phyloP scores from a whole-genome alignment of 345 rosid species.

The Salix brachista region DNA sequence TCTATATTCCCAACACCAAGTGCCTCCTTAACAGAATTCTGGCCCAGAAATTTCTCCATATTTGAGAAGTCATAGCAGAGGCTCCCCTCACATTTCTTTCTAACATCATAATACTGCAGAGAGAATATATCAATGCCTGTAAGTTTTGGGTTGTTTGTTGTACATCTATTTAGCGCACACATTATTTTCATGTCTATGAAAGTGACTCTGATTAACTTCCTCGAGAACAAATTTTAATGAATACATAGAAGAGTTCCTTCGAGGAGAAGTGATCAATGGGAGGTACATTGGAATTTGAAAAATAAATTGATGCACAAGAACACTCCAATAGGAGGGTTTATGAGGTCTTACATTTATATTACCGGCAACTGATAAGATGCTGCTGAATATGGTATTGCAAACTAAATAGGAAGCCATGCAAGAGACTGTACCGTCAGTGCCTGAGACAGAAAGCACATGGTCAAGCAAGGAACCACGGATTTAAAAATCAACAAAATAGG shows the following conservation, averaged over 20 bases:
- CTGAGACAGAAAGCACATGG: constrained; percentile 38
- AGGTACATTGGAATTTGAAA: not conserved
- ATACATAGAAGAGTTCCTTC: not conserved
- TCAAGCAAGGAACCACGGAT: constrained; percentile 3
- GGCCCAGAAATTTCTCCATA: constrained; percentile 83
- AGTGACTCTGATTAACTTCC: not conserved
- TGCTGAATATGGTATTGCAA: constrained; percentile 76
- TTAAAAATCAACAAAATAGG: not conserved
- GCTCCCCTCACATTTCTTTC: constrained; percentile 86
- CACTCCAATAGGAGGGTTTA: not conserved
- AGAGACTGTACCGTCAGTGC: constrained; percentile 88
- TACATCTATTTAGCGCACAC: not conserved
- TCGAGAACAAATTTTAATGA: not conserved
- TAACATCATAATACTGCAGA: constrained; percentile 84
- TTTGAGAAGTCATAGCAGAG: constrained; percentile 98
- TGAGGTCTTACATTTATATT: constrained; percentile 64
- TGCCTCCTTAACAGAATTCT: constrained; percentile 62
- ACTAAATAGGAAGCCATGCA: constrained; percentile 93
- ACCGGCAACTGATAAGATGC: constrained; percentile 60
- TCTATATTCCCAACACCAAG: constrained; percentile 81
- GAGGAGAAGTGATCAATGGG: not conserved
- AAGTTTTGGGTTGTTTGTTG: not conserved
- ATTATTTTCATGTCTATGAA: not conserved
- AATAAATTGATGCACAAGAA: not conserved
- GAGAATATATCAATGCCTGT: constrained; percentile 11